phyloP scores from a whole-genome alignment of 1,284 basidiomycete genomes.

The Flammula alnicola region DNA sequence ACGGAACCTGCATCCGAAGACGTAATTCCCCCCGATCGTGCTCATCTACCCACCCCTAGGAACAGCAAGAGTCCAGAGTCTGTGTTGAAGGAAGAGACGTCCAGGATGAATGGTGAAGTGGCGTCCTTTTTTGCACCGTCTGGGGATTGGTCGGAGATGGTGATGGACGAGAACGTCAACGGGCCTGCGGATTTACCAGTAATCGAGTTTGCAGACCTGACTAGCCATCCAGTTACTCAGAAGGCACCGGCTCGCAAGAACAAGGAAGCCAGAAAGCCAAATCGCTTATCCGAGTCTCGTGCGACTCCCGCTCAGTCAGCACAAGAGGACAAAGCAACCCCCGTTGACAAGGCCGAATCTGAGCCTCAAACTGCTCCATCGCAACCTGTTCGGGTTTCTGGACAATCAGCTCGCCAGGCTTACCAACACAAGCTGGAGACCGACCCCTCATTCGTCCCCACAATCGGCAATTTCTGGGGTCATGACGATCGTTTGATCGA shows the following conservation, averaged over 20 bases:
- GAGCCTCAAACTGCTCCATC: conserved; percentile 16
- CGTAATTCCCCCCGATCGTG: conserved; percentile 50
- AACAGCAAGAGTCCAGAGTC: conserved; percentile 62
- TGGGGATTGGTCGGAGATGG: conserved; percentile 81
- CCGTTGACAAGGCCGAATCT: conserved; percentile 18
- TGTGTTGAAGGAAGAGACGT: conserved; percentile 33
- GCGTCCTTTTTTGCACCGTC: conserved; percentile 58
- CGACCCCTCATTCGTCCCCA: conserved; percentile 86
- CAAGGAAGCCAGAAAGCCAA: conserved; percentile 39
- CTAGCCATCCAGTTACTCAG: conserved; percentile 38
- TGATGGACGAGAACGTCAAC: conserved; percentile 68
- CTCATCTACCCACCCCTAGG: conserved; percentile 62
- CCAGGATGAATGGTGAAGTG: conserved; percentile 35
- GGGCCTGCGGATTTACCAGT: conserved; percentile 72
- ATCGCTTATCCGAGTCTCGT: conserved; percentile 22
- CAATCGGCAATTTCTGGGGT: conserved; percentile 89
- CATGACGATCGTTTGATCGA: conserved; percentile 86
- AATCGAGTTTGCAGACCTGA: conserved; percentile 78
- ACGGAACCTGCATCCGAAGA: conserved; percentile 68
- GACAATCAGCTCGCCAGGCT: conserved; percentile 71
- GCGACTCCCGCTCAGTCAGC: conserved; percentile 24
- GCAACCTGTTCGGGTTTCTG: conserved; percentile 28
- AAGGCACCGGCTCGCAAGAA: conserved; percentile 39
- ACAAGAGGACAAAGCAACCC: conserved; percentile 14
- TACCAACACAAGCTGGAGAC: conserved; percentile 77